phyloP scores from a whole-genome alignment of 2,329 filamentous ascomycete genomes.

The Fusarium lyarnte region DNA sequence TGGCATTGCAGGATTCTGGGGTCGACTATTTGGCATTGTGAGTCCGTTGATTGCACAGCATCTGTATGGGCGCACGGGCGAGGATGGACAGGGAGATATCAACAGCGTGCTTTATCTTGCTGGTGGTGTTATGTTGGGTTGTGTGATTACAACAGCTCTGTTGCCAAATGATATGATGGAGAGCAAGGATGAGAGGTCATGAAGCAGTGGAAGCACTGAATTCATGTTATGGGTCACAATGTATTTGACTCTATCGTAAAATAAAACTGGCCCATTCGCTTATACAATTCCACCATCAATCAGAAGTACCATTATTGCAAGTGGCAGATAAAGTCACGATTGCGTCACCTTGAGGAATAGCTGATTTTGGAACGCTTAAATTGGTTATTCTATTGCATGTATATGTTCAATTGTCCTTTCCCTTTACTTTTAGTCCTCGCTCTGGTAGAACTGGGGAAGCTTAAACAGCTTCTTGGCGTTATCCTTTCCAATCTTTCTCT shows the following conservation, averaged over 20 bases:
- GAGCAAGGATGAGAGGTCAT: conserved; percentile 44
- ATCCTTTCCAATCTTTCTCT: conserved; percentile 54
- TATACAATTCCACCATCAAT: no score
- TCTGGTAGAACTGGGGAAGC: conserved; percentile 39
- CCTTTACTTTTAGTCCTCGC: conserved; percentile 20
- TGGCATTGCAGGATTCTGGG: conserved; percentile 68
- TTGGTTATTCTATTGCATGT: neutral
- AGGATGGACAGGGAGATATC: conserved; percentile 48
- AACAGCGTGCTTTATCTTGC: conserved; percentile 66
- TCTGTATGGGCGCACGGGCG: conserved; percentile 46
- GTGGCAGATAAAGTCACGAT: no score
- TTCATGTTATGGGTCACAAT: no score
- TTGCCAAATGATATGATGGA: conserved; percentile 55
- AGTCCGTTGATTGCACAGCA: conserved; percentile 64
- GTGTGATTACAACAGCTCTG: conserved; percentile 60
- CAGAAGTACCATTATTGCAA: neutral
- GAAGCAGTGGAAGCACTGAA: neutral
- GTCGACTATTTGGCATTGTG: conserved; percentile 66
- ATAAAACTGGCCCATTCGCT: no score
- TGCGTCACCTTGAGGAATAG: neutral
- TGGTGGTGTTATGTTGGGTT: conserved; percentile 63
- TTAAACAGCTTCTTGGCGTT: conserved; percentile 56
- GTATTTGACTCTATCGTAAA: no score
- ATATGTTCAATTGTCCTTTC: neutral
- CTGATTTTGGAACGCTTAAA: neutral